phyloP scores from a whole-genome alignment of 495 filamentous ascomycete species.

The Acidomyces sp. region DNA sequence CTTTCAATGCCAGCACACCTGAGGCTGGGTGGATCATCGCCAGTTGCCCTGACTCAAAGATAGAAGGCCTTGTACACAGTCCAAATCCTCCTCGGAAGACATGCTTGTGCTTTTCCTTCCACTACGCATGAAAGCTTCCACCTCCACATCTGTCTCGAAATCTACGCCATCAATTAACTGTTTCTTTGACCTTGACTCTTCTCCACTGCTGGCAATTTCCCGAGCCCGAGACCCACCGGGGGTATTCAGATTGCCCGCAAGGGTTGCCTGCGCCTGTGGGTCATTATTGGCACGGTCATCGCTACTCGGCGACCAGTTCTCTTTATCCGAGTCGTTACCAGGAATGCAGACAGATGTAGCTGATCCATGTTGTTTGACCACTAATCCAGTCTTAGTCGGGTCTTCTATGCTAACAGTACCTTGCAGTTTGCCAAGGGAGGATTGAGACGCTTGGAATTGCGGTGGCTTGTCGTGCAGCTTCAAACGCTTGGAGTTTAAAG shows the following conservation, averaged over 20 bases:
- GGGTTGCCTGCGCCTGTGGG: not conserved
- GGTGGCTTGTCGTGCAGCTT: conserved; percentile 25
- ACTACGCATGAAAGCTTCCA: conserved; percentile 53
- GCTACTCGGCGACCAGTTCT: conserved; percentile 61
- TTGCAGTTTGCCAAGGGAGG: conserved; percentile 9
- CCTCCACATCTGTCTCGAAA: conserved; percentile 39
- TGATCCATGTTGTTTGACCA: conserved; percentile 2
- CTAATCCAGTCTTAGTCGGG: not conserved
- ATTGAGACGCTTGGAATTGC: conserved; percentile 34
- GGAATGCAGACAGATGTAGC: conserved; percentile 25
- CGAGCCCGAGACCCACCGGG: not conserved
- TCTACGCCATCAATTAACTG: conserved; percentile 16
- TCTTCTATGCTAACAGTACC: not conserved
- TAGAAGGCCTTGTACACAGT: conserved; percentile 65
- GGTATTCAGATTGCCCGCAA: conserved; percentile 1
- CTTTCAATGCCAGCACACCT: too few relatives aligned
- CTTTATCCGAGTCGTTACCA: conserved; percentile 77
- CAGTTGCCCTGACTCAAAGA: conserved; percentile 58
- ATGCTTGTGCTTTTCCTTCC: conserved; percentile 38
- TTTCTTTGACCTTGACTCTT: not conserved
- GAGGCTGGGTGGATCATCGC: conserved; percentile 27
- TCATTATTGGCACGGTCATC: not conserved
- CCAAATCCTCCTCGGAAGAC: conserved; percentile 51
- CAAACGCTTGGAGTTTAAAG: not conserved
- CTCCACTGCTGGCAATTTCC: not conserved